phyloP scores from a whole-genome alignment of 768 basidiomycete genomes.

The Rhodotorula kratochvilovae region DNA sequence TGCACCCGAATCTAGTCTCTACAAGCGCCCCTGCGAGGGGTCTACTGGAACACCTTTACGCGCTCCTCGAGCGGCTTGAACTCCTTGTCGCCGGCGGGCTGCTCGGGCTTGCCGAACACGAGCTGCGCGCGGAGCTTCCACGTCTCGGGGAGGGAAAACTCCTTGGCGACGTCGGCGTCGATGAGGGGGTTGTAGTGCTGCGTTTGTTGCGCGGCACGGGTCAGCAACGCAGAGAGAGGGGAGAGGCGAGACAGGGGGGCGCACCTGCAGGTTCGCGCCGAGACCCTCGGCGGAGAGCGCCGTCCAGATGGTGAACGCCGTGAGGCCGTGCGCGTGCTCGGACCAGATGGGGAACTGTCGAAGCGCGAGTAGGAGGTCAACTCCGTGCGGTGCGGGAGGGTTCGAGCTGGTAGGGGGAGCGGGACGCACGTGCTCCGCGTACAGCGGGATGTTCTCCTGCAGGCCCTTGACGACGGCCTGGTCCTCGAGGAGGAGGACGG shows the following conservation, averaged over 20 bases:
- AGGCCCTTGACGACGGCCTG: slow-evolving; percentile 28
- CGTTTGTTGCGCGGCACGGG: no score
- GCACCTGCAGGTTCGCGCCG: slow-evolving; percentile 46
- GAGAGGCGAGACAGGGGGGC: neutral
- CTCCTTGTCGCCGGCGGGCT: slow-evolving; percentile 42
- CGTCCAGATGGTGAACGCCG: slow-evolving; percentile 48
- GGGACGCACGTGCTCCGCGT: slow-evolving; percentile 22
- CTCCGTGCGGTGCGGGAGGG: neutral
- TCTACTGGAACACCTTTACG: slow-evolving; percentile 43
- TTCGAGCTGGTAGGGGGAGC: neutral
- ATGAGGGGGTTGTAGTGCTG: slow-evolving; percentile 44
- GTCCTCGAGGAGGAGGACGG: slow-evolving; percentile 50
- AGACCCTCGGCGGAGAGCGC: slow-evolving; percentile 47
- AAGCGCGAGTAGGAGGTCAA: no score
- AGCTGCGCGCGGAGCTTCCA: slow-evolving; percentile 42
- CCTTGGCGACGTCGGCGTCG: slow-evolving; percentile 28
- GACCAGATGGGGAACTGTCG: slow-evolving; percentile 28
- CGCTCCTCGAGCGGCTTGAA: slow-evolving; percentile 47
- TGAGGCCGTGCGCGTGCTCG: slow-evolving; percentile 46
- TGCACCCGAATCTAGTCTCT: no score
- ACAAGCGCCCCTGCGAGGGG: neutral
- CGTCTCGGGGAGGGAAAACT: slow-evolving; percentile 32
- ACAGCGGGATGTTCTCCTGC: slow-evolving; percentile 36
- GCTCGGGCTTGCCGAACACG: slow-evolving; percentile 47
- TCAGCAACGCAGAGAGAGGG: neutral